phyloP scores from a whole-genome alignment of 2,329 filamentous ascomycete species.

The Paramyrothecium sp. region DNA sequence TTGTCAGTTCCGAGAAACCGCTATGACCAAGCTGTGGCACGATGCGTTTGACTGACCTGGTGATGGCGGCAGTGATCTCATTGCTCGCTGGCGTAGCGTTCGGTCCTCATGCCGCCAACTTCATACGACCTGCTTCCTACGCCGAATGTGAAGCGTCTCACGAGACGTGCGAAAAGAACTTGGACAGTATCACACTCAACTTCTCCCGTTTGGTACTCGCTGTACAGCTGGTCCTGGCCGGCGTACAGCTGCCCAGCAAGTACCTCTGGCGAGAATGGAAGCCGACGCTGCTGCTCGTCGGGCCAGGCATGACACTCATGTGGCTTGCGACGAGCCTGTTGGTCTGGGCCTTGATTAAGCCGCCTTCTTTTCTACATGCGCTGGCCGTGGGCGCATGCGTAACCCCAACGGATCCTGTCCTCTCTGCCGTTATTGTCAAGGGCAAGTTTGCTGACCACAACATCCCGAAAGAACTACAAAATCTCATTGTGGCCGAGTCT shows the following conservation, averaged over 20 bases:
- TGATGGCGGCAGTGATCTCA: conserved; percentile 66
- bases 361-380: conserved; percentile 72
- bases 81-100: conserved; percentile 76
- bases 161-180: conserved; percentile 42
- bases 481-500: conserved; percentile 78
- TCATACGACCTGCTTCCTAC: conserved; percentile 75
- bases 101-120: conserved; percentile 73
- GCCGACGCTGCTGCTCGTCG: conserved; percentile 70
- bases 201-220: conserved; percentile 87
- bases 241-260: conserved; percentile 80
- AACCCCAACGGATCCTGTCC: conserved; percentile 39
- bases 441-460: conserved; percentile 92
- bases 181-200: conserved; percentile 75
- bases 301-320: conserved; percentile 83
- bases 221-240: conserved; percentile 85
- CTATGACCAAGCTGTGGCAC: too few species aligned
- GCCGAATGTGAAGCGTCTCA: conserved; percentile 40
- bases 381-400: conserved; percentile 81
- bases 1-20: conserved; percentile 51
- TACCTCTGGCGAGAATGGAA: conserved; percentile 81
- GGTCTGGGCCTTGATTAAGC: conserved; percentile 73
- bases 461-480: conserved; percentile 77
- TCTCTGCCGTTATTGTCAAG: conserved; percentile 44
- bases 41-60: background rate
- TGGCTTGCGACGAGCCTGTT: conserved; percentile 80